Evolutionary conservation across 2,329 filamentous ascomycete genomes (phyloP).

Genomic region (Trichothecium sympodiale): DNA sequence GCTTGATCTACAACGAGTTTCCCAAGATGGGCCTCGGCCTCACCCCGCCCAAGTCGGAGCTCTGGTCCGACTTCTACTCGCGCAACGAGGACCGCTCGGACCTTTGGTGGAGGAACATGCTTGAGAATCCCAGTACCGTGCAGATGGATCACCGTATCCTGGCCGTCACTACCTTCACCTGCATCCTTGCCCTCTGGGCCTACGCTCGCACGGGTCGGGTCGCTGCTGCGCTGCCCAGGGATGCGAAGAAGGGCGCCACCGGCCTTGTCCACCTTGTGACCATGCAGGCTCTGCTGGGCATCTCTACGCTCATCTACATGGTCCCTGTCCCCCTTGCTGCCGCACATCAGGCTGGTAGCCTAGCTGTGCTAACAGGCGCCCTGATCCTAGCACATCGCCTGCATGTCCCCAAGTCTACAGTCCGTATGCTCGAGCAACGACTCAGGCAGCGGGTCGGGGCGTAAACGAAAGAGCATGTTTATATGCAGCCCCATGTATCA

Average conservation of each 20-base stretch:
- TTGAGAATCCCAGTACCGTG: constrained; percentile 92
- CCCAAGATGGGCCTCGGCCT: constrained; percentile 85
- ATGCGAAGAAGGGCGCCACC: constrained; percentile 57
- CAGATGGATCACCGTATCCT: constrained; percentile 93
- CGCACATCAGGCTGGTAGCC: constrained; percentile 81
- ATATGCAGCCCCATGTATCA: too few relatives aligned
- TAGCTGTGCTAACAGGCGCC: constrained; percentile 74
- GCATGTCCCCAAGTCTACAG: constrained; percentile 57
- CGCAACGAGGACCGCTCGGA: constrained; percentile 69
- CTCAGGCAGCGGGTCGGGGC: constrained; percentile 19
- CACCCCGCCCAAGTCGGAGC: constrained; percentile 69
- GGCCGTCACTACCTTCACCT: constrained; percentile 77
- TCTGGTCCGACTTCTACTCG: constrained; percentile 78
- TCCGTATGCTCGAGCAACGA: constrained; percentile 46
- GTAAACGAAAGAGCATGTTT: background rate
- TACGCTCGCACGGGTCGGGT: constrained; percentile 61
- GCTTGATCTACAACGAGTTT: constrained; percentile 98
- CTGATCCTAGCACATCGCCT: constrained; percentile 70
- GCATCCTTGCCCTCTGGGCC: constrained; percentile 68
- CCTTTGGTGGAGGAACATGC: constrained; percentile 92
- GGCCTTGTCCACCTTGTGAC: constrained; percentile 76
- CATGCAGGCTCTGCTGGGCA: constrained; percentile 76
- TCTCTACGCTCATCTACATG: constrained; percentile 85
- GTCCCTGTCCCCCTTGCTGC: constrained; percentile 83
- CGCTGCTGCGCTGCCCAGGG: constrained; percentile 45